phyloP scores from a whole-genome alignment of 2,329 filamentous ascomycete genomes.

The Exophiala mesophila region DNA sequence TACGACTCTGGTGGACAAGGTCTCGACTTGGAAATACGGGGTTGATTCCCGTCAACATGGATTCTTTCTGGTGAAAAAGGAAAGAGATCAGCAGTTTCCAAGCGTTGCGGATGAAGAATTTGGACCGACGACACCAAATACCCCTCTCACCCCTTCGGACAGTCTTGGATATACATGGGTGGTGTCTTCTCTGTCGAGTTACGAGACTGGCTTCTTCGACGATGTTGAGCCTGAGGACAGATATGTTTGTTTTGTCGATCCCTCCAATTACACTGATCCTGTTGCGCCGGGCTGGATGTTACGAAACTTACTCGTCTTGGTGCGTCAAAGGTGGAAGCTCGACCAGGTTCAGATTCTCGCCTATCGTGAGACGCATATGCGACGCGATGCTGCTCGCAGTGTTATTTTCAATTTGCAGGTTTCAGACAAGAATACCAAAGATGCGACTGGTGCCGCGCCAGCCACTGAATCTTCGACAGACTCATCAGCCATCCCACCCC shows the following conservation, averaged over 20 bases:
- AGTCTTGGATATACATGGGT: constrained; percentile 69
- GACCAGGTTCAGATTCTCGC: constrained; percentile 77
- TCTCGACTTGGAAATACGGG: constrained; percentile 82
- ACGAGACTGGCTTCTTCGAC: constrained; percentile 84
- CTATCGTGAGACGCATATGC: constrained; percentile 77
- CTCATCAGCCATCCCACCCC: constrained; percentile 56
- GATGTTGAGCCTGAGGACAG: constrained; percentile 65
- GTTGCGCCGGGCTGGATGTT: constrained; percentile 92
- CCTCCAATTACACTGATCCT: constrained; percentile 89
- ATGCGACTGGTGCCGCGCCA: constrained; percentile 18
- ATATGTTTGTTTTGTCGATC: constrained; percentile 84
- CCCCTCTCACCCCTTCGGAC: constrained; percentile 47
- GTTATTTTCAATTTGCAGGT: constrained; percentile 62
- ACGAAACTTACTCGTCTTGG: constrained; percentile 78
- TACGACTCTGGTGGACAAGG: constrained; percentile 69
- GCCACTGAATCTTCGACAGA: constrained; percentile 38
- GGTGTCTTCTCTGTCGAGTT: constrained; percentile 68
- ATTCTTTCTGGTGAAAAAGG: constrained; percentile 88
- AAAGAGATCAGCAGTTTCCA: constrained; percentile 37
- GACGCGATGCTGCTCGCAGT: constrained; percentile 74
- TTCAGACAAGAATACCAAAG: constrained; percentile 6
- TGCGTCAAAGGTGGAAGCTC: constrained; percentile 75
- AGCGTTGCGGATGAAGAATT: constrained; percentile 32
- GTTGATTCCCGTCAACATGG: constrained; percentile 81
- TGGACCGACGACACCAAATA: constrained; percentile 26